These are phyloP conservation scores for Wakefieldia striispora DNA, from an alignment of 768 basidiomycete genomes.

Conservation along the genomic window DNA sequence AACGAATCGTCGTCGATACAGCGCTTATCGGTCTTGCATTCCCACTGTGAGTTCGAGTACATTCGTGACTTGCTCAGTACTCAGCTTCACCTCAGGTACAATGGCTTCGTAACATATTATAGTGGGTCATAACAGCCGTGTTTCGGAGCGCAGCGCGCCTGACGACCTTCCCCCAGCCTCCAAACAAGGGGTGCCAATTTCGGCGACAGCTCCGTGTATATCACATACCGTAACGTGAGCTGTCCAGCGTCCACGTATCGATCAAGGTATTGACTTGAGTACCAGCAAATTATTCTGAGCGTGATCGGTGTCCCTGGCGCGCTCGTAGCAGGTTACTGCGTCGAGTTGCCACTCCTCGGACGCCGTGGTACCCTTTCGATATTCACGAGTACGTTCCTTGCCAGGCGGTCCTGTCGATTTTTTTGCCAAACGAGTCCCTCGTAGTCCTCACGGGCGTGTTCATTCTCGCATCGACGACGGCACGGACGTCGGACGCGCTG, in stretches of 20 bases:
- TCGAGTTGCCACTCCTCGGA: constrained; percentile 50
- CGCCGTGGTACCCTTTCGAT: constrained; percentile 52
- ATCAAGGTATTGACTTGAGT: constrained; percentile 6
- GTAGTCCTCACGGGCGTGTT: constrained; percentile 53
- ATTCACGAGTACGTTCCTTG: constrained; percentile 40
- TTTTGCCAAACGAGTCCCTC: not conserved
- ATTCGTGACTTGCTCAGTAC: not conserved
- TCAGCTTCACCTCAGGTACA: constrained; percentile 36
- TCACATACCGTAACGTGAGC: constrained; percentile 69
- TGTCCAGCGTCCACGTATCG: not conserved
- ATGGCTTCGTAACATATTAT: constrained; percentile 53
- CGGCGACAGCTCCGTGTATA: constrained; percentile 66
- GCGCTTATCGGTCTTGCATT: constrained; percentile 77
- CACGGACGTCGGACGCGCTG: constrained; percentile 48
- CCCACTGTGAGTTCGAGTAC: constrained; percentile 46
- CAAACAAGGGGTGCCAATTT: constrained; percentile 64
- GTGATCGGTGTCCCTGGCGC: constrained; percentile 59
- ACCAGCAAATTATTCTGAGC: constrained; percentile 53
- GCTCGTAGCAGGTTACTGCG: constrained; percentile 50
- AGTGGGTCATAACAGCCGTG: constrained; percentile 28
- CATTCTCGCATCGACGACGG: constrained; percentile 56
- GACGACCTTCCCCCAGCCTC: constrained; percentile 43
- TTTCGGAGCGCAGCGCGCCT: not conserved
- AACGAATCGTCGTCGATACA: constrained; percentile 22
- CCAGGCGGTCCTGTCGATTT: not conserved